Evolutionary conservation across 108 stramenopile genomes (phyloP).

Genomic region (Fragilariopsis cylindrus): DNA sequence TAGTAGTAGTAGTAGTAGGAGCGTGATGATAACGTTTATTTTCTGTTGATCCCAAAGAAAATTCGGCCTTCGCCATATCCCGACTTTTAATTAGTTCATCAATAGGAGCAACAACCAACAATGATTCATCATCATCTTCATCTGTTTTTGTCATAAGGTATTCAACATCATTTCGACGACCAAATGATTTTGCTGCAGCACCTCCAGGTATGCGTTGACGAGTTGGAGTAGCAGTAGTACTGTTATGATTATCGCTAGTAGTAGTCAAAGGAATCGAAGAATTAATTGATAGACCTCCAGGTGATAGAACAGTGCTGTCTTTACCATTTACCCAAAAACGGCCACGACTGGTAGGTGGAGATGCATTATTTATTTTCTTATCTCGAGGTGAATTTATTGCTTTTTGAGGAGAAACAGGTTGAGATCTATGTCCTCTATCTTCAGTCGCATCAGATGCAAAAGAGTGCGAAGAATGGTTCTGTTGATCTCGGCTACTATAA

Average conservation of each 20-base stretch:
- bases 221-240: not conserved
- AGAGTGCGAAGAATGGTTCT: not conserved
- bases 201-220: conserved; percentile 41
- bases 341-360: not conserved
- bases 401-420: not conserved
- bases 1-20: not conserved
- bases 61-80: conserved; percentile 43
- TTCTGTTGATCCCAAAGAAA: conserved; percentile 23
- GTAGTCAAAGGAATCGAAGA: not conserved
- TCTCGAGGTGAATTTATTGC: not conserved
- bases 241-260: not conserved
- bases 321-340: not conserved
- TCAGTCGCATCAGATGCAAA: not conserved
- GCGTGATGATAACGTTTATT: conserved; percentile 39
- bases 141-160: conserved; percentile 1
- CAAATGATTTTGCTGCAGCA: conserved; percentile 51
- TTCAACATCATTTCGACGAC: conserved; percentile 15
- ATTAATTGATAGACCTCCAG: not conserved
- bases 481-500: not conserved
- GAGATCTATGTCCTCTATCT: not conserved
- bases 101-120: conserved; percentile 1
- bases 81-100: conserved; percentile 24
- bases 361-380: not conserved
- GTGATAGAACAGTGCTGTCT: not conserved
- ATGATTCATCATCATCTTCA: conserved; percentile 9